Conservation (phyloP, 2,329 filamentous ascomycete genomes). For the Samsoniella hepiali region DNA sequence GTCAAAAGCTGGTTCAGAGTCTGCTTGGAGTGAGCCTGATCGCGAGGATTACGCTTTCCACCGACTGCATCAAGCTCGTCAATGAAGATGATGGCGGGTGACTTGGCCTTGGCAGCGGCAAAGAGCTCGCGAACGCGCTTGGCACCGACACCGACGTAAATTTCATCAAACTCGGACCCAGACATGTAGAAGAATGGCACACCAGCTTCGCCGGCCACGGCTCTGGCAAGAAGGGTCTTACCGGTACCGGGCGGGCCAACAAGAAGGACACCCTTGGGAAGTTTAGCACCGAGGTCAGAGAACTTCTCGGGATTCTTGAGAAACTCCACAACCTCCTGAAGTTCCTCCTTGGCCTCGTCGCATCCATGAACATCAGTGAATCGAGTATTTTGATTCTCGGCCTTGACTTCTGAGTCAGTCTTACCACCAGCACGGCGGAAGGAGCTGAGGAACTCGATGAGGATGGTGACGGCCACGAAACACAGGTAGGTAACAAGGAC, state of each 20-base stretch:
- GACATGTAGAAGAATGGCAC: conserved; percentile 99
- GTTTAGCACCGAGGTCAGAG: conserved; percentile 88
- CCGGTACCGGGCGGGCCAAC: conserved; percentile 95
- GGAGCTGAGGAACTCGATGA: conserved; percentile 76
- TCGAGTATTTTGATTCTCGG: conserved; percentile 85
- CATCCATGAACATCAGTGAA: conserved; percentile 96
- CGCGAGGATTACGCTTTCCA: conserved; percentile 85
- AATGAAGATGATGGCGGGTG: conserved; percentile 91
- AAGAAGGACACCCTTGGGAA: conserved; percentile 93
- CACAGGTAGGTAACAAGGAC: conserved; percentile 74
- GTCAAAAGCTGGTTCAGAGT: conserved; percentile 96
- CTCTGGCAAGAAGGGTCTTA: conserved; percentile 92
- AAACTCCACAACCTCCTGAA: conserved; percentile 96
- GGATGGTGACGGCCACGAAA: conserved; percentile 73
- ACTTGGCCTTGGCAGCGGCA: conserved; percentile 74
- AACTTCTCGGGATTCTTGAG: conserved; percentile 91
- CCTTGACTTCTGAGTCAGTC: conserved; percentile 80
- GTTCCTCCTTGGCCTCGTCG: conserved; percentile 96
- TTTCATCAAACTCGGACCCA: conserved; percentile 95
- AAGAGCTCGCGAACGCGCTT: conserved; percentile 97
- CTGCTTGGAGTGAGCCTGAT: conserved; percentile 94
- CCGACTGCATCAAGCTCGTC: conserved; percentile 94
- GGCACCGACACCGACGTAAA: conserved; percentile 94
- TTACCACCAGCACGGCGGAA: conserved; percentile 69
- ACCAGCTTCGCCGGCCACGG: conserved; percentile 92